phyloP scores from a whole-genome alignment of 768 basidiomycete species.

The Trametes maxima region DNA sequence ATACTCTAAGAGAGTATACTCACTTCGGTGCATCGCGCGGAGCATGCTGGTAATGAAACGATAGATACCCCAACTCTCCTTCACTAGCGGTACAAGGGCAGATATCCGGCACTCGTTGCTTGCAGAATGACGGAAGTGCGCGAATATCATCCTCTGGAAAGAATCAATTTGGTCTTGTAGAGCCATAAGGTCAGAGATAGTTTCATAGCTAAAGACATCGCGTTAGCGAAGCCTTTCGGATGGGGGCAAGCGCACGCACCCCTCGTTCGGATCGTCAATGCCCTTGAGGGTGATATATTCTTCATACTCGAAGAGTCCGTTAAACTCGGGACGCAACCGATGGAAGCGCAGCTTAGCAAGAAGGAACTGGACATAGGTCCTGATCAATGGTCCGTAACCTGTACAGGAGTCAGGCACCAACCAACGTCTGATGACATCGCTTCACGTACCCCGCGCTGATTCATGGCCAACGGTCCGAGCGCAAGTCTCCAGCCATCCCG shows the following conservation, averaged over 20 bases:
- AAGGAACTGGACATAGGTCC: slow-evolving; percentile 95
- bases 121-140: slow-evolving; percentile 85
- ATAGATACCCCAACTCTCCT: slow-evolving; percentile 99
- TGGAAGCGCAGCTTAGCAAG: slow-evolving; percentile 96
- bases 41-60: slow-evolving; percentile 99
- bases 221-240: background rate
- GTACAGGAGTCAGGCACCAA: slow-evolving; percentile 4
- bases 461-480: slow-evolving; percentile 84
- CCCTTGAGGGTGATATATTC: slow-evolving; percentile 97
- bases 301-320: slow-evolving; percentile 98
- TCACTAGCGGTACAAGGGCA: slow-evolving; percentile 92
- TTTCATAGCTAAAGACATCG: slow-evolving; percentile 75
- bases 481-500: slow-evolving; percentile 98
- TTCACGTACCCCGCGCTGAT: slow-evolving; percentile 65
- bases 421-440: background rate
- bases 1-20: slow-evolving; percentile 29
- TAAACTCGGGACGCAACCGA: slow-evolving; percentile 94
- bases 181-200: slow-evolving; percentile 95
- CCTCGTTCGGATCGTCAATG: slow-evolving; percentile 98
- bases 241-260: slow-evolving; percentile 52
- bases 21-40: slow-evolving; percentile 93
- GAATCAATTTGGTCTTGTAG: slow-evolving; percentile 99
- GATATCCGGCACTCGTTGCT: slow-evolving; percentile 99
- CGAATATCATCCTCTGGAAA: slow-evolving; percentile 97
- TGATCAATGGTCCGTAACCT: slow-evolving; percentile 94